Base-by-base conservation (phyloP, 192 early-diverging fungal species). In the Umbelopsis isabellina region DNA sequence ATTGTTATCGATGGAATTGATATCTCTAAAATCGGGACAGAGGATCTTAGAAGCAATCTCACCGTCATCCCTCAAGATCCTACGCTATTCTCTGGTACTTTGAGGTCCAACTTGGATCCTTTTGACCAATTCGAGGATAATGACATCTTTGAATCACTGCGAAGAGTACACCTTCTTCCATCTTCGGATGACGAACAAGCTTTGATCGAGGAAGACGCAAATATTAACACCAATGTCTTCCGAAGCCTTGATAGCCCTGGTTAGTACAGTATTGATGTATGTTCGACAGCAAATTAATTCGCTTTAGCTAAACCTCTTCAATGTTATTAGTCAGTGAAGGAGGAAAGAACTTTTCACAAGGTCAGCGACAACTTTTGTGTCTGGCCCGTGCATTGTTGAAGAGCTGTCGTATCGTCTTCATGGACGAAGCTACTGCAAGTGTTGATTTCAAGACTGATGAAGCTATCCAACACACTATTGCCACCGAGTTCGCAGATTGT, bases 51-150 rank as follows among this genome's bases (percentile, higher is more conserved):
- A 16, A 79, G 84, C 23, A 80, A 85, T 44, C 65, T 98, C 51
- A 92, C 94, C 1, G 92, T 98, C 49, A 95, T 98, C 74, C 94
- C 95, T 44, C 95, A 98, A 81, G 85, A 85, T 73, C 83, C 85
- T 9, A 67, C 67, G 16, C 46, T 76, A 41, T 72, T 71, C 66
- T 83, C 85, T 51, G 92, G 92, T 22, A 86, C 92, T 8, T 33
- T 77, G 45, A 48, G 76, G 49, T 90, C 90, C 68, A 97, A 97
- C 77, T 74, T 98, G 33, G 95, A 98, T 83, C 93, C 93, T 0
- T 93, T 96, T 78, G 79, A 75, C 22, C 90, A 95, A 73, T 85
- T 83, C 72, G 84, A 86, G 33, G 96, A 99, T 66, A 79, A 76
- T 50, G 76, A 85, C 7, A 69, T 97, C 4, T 94, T 91, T 90